Base-by-base conservation (phyloP, 2,329 filamentous ascomycete species). In the Claviceps sp. region DNA sequence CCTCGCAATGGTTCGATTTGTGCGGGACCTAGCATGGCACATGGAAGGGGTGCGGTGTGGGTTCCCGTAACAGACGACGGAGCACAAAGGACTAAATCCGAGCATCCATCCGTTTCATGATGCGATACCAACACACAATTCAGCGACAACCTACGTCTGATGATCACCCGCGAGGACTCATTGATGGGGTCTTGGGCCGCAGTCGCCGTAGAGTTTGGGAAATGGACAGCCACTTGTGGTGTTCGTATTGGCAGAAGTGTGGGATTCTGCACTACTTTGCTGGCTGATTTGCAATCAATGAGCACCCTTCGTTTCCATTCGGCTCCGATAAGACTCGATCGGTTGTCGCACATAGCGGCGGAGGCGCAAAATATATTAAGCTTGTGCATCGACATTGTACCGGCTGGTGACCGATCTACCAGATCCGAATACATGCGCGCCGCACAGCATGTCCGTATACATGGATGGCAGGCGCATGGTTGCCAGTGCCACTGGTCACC, bases 171-270 rank as follows among this genome's bases (percentile, higher is more conserved):
- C n/a, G 40, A 42, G 36, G 5, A 22, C 20, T 41, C 5, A 13
- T 26, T 3, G 1, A 48, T 22, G 1, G 9, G 13, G 34, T 9
- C 34, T 47, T 48, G 30, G 34, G n/a, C 18, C 22, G 20, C 20
- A 24, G 13, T 34, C 18, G 18, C 20, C 14, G 11, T 43, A 24
- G 20, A 22, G 6, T 24, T 6, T 14, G 41, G 22, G 9, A 20
- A 30, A 40, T 50, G 24, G 41, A 50, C 7, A 50, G 48, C 48
- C 48, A 50, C 41, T 26, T 44, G 47, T 41, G 37, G 16, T 48
- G 36, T 20, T 37, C 20, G 18, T 40, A 14, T 41, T 13, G 20
- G 47, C 37, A 36, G 47, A 26, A 16, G 34, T 22, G 16, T 40
- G 36, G 18, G 14, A n/a, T 24, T 26, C 14, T 22, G 9, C 7